These are phyloP conservation scores for Cytospora mali DNA, from an alignment of 2,329 filamentous ascomycete genomes.

Conservation along the genomic window DNA sequence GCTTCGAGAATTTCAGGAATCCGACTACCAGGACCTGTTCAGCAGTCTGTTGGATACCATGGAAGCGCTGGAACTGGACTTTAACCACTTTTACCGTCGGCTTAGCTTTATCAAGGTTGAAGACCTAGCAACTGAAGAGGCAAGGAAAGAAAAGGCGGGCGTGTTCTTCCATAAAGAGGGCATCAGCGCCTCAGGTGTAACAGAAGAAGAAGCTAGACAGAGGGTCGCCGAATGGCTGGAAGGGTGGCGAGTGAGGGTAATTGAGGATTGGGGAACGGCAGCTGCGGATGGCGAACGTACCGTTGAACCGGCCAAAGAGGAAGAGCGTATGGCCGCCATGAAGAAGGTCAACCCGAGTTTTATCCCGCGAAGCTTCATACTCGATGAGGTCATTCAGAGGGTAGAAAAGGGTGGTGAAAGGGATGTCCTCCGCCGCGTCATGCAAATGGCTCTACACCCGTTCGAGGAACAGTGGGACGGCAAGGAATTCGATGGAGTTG, in stretches of 20 bases:
- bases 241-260: conserved; percentile 71
- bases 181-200: conserved; percentile 55
- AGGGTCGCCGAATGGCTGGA: conserved; percentile 78
- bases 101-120: conserved; percentile 65
- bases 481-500: conserved; percentile 48
- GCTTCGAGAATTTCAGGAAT: conserved; percentile 66
- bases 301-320: conserved; percentile 50
- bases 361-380: conserved; percentile 83
- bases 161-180: conserved; percentile 82
- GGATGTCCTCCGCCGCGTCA: conserved; percentile 73
- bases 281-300: conserved; percentile 40
- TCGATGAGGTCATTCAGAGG: conserved; percentile 88
- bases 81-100: conserved; percentile 89
- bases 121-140: conserved; percentile 66
- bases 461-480: conserved; percentile 79
- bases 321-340: conserved; percentile 72
- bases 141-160: conserved; percentile 64
- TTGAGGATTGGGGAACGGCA: conserved; percentile 72
- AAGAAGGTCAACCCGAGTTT: conserved; percentile 91
- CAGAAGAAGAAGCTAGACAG: conserved; percentile 65
- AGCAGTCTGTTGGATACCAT: conserved; percentile 81
- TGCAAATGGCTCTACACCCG: conserved; percentile 81
- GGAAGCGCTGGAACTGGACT: conserved; percentile 83
- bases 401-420: conserved; percentile 85
- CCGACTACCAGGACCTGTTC: conserved; percentile 80